A percentile compares a stretch with the other conserved stretches of the same genome.
phyloP scores from a whole-genome alignment of 78 protist genomes.

The Chrysochromulina parva region DNA sequence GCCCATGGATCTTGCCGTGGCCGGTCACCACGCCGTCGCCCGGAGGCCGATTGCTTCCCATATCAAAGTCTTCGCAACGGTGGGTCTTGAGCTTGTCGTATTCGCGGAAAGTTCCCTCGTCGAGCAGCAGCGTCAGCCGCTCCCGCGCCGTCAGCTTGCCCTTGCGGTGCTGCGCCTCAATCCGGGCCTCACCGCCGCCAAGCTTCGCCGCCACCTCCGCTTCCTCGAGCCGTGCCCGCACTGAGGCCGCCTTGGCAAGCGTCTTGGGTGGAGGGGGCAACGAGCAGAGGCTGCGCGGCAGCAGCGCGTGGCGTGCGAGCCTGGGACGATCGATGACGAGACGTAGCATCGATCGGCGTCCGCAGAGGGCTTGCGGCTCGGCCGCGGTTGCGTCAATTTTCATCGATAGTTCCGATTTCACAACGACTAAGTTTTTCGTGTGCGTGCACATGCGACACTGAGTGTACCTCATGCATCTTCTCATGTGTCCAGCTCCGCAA shows the following conservation, averaged over 20 bases:
- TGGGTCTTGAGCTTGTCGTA: conserved; percentile 87
- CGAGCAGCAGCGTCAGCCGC: conserved; percentile 87
- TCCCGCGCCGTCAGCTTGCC: conserved; percentile 96
- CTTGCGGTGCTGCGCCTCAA: conserved; percentile 70
- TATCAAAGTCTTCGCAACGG: conserved; percentile 90
- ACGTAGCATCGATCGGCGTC: too few species aligned
- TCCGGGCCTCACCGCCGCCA: conserved; percentile 73
- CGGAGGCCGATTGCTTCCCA: conserved; percentile 68
- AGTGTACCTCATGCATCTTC: too few species aligned
- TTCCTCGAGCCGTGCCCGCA: neutral
- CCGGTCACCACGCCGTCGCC: conserved; percentile 98
- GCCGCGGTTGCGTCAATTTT: too few species aligned
- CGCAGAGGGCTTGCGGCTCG: too few species aligned
- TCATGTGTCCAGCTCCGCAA: too few species aligned
- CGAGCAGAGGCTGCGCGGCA: too few species aligned
- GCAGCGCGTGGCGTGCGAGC: too few species aligned
- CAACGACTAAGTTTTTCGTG: too few species aligned
- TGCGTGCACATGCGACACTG: too few species aligned
- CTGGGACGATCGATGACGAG: too few species aligned
- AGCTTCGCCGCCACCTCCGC: neutral
- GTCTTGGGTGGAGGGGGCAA: too few species aligned
- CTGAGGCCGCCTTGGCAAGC: neutral
- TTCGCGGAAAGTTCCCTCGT: conserved; percentile 85
- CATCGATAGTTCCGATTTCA: too few species aligned
- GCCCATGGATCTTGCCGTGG: conserved; percentile 90